Evolutionary conservation across 805 yeast species (phyloP).

Genomic region (Brettanomyces anomalus): DNA sequence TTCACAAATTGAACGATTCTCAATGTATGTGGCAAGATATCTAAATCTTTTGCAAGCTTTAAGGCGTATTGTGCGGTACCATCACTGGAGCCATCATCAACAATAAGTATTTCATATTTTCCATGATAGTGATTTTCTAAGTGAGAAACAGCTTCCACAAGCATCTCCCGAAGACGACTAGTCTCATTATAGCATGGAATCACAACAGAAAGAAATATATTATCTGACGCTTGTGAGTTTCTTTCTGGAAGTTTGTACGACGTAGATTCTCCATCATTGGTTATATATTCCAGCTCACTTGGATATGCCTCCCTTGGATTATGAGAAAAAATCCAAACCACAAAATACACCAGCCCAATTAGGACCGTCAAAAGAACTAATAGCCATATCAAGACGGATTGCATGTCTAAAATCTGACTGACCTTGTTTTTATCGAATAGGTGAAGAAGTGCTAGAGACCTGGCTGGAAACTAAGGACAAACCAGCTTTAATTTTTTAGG

Average conservation of each 20-base stretch:
- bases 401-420: background rate
- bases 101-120: slow-evolving; percentile 69
- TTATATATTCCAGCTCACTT: slow-evolving; percentile 45
- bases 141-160: slow-evolving; percentile 56
- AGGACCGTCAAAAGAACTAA: background rate
- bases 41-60: slow-evolving; percentile 41
- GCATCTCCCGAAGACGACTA: slow-evolving; percentile 57
- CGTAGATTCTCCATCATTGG: slow-evolving; percentile 31
- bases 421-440: too few relatives aligned
- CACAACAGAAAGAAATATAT: slow-evolving; percentile 61
- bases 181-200: slow-evolving; percentile 94
- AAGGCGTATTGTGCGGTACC: slow-evolving; percentile 69
- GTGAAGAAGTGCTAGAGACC: too few relatives aligned
- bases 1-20: slow-evolving; percentile 60
- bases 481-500: too few relatives aligned
- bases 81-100: slow-evolving; percentile 89
- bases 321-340: slow-evolving; percentile 47
- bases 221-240: slow-evolving; percentile 26
- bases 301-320: slow-evolving; percentile 47
- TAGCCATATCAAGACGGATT: background rate
- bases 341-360: slow-evolving; percentile 24
- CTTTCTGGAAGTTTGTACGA: slow-evolving; percentile 27
- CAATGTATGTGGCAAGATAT: slow-evolving; percentile 47
- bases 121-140: slow-evolving; percentile 27
- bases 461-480: too few relatives aligned